Evolutionary conservation across 2,329 filamentous ascomycete genomes (phyloP).

Genomic region (Zymoseptoria passerinii): DNA sequence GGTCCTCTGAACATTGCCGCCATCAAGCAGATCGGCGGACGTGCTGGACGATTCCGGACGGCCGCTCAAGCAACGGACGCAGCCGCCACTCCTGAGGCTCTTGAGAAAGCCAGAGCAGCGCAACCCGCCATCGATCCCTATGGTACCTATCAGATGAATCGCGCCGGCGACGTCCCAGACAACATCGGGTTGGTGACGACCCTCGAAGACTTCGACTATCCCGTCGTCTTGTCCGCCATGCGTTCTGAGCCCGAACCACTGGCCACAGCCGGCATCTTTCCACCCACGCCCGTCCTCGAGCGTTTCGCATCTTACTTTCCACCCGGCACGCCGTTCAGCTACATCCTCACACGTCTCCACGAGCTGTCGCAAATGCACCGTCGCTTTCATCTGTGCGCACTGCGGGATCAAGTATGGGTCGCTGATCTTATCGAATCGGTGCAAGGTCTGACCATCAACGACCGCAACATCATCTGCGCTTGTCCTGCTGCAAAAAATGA

Average conservation of each 20-base stretch:
- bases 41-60: slow-evolving; percentile 77
- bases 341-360: slow-evolving; percentile 67
- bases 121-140: neutral
- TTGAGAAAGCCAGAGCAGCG: neutral
- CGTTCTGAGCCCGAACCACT: slow-evolving; percentile 56
- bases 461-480: slow-evolving; percentile 67
- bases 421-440: slow-evolving; percentile 69
- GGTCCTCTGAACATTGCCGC: slow-evolving; percentile 62
- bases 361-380: slow-evolving; percentile 57
- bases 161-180: slow-evolving; percentile 6
- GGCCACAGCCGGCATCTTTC: slow-evolving; percentile 61
- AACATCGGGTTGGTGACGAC: slow-evolving; percentile 66
- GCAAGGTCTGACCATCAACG: slow-evolving; percentile 56
- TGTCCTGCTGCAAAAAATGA: slow-evolving; percentile 58
- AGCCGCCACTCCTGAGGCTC: slow-evolving; percentile 11
- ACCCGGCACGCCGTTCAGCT: slow-evolving; percentile 69
- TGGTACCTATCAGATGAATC: neutral
- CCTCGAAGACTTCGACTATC: slow-evolving; percentile 62
- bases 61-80: slow-evolving; percentile 45
- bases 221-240: slow-evolving; percentile 56
- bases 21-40: slow-evolving; percentile 88
- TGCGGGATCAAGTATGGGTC: slow-evolving; percentile 55
- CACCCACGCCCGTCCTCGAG: slow-evolving; percentile 62
- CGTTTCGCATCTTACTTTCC: slow-evolving; percentile 77
- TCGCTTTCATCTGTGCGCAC: slow-evolving; percentile 61